Evolutionary conservation across 2,329 filamentous ascomycete genomes (phyloP).

Genomic region (Fusarium humuli): DNA sequence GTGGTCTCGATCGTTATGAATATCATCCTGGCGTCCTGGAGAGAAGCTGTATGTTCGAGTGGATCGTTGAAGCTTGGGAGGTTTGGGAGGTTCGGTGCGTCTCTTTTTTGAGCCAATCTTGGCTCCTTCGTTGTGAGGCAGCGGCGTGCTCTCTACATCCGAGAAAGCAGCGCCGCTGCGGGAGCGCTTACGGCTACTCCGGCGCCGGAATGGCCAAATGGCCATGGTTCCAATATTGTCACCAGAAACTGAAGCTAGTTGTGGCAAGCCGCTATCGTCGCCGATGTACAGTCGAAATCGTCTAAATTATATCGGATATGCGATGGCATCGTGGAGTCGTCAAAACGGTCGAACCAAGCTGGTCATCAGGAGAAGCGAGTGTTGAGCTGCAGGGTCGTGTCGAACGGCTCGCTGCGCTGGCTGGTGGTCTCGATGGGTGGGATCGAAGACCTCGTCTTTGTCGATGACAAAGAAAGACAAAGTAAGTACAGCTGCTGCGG

Average conservation of each 20-base stretch:
- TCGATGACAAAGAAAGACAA: conserved; percentile 26
- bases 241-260: conserved; percentile 42
- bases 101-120: conserved; percentile 55
- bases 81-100: conserved; percentile 60
- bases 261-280: conserved; percentile 38
- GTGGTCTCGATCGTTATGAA: conserved; percentile 54
- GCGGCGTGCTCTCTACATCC: conserved; percentile 60
- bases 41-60: conserved; percentile 71
- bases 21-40: conserved; percentile 66
- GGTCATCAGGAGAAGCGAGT: conserved; percentile 41
- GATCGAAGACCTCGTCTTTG: conserved; percentile 30
- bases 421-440: conserved; percentile 31
- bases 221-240: conserved; percentile 66
- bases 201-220: conserved; percentile 85
- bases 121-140: conserved; percentile 52
- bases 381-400: conserved; percentile 38
- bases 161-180: conserved; percentile 65
- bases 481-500: conserved; percentile 30
- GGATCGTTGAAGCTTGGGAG: conserved; percentile 61
- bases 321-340: conserved; percentile 48
- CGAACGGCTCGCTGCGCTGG: conserved; percentile 43
- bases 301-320: conserved; percentile 44
- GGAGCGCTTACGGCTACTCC: conserved; percentile 72
- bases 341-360: conserved; percentile 42
- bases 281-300: conserved; percentile 40